These are phyloP conservation scores for Coemansia sp. DNA, from an alignment of 192 early-diverging fungal species.

Conservation along the genomic window DNA sequence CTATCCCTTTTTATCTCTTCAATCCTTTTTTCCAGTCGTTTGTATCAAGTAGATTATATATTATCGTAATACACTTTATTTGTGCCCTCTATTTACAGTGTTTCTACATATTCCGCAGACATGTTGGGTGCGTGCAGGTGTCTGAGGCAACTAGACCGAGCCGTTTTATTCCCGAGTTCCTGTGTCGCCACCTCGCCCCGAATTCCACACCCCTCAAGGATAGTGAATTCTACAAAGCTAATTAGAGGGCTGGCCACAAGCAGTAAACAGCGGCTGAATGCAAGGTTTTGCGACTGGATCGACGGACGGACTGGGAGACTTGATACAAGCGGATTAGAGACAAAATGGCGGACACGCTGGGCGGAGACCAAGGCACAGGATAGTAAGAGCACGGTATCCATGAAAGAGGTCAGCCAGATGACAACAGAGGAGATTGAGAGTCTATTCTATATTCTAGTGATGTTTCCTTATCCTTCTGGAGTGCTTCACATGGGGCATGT, in stretches of 20 bases:
- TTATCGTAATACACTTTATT: not conserved
- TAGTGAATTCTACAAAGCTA: not conserved
- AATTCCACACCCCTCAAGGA: not conserved
- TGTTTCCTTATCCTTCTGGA: slow-evolving; percentile 97
- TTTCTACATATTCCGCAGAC: not conserved
- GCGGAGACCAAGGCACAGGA: slow-evolving; percentile 25
- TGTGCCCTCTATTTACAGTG: not conserved
- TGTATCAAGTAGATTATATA: no score
- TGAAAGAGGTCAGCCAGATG: slow-evolving; percentile 1
- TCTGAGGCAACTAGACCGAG: not conserved
- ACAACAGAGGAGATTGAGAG: slow-evolving; percentile 37
- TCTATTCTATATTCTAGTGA: slow-evolving; percentile 82
- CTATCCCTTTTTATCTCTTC: no score
- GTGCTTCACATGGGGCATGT: slow-evolving; percentile 94
- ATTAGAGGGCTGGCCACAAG: slow-evolving; percentile 4
- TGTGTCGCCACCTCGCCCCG: not conserved
- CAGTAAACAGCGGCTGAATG: not conserved
- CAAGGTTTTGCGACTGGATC: slow-evolving; percentile 41
- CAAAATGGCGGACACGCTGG: slow-evolving; percentile 62
- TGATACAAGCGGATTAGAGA: slow-evolving; percentile 60
- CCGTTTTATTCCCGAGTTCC: not conserved
- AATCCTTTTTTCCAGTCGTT: no score
- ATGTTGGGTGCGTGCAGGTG: slow-evolving; percentile 2
- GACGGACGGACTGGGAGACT: slow-evolving; percentile 41
- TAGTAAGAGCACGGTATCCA: not conserved